Percentiles rank a stretch among this genome's conserved stretches.
phyloP scores from a whole-genome alignment of 768 basidiomycete species.

The Tulasnella sp. region DNA sequence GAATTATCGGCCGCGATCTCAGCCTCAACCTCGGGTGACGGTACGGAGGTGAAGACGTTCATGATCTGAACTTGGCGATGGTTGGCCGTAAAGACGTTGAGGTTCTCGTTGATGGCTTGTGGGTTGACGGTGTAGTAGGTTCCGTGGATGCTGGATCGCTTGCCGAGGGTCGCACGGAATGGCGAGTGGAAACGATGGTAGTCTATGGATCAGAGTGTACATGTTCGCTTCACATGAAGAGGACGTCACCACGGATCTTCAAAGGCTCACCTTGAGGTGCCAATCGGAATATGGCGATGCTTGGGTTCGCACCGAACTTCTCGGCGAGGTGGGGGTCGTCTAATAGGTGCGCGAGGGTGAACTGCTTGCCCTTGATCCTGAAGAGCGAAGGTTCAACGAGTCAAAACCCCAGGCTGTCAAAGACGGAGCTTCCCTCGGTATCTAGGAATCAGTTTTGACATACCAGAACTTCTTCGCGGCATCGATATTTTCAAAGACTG shows the following conservation, averaged over 20 bases:
- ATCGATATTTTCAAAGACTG: slow-evolving; percentile 49
- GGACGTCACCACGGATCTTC: background rate
- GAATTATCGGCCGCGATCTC: slow-evolving; percentile 4
- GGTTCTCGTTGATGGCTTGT: slow-evolving; percentile 59
- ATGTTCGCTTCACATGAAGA: too few species aligned
- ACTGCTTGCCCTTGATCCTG: slow-evolving; percentile 60
- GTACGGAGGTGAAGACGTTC: slow-evolving; percentile 29
- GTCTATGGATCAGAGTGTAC: slow-evolving; percentile 34
- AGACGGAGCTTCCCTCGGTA: too few species aligned
- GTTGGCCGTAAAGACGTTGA: slow-evolving; percentile 58
- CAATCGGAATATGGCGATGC: slow-evolving; percentile 58
- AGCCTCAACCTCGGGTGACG: slow-evolving; percentile 12
- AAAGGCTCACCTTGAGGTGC: slow-evolving; percentile 41
- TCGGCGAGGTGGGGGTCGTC: slow-evolving; percentile 34
- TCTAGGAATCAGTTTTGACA: too few species aligned
- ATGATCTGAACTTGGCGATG: slow-evolving; percentile 45
- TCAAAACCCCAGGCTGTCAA: too few species aligned
- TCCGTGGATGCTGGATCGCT: slow-evolving; percentile 38
- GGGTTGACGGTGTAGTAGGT: slow-evolving; percentile 66
- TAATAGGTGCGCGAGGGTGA: slow-evolving; percentile 53
- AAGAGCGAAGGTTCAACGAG: too few species aligned
- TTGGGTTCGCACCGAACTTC: slow-evolving; percentile 24
- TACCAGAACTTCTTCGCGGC: slow-evolving; percentile 58
- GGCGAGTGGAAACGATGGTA: slow-evolving; percentile 75
- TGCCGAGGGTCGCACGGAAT: slow-evolving; percentile 42